Evolutionary conservation across 257 asterid species (phyloP), one percentile per base, ranked within the genome.

Genomic region (Solanum pimpinellifolium): DNA sequence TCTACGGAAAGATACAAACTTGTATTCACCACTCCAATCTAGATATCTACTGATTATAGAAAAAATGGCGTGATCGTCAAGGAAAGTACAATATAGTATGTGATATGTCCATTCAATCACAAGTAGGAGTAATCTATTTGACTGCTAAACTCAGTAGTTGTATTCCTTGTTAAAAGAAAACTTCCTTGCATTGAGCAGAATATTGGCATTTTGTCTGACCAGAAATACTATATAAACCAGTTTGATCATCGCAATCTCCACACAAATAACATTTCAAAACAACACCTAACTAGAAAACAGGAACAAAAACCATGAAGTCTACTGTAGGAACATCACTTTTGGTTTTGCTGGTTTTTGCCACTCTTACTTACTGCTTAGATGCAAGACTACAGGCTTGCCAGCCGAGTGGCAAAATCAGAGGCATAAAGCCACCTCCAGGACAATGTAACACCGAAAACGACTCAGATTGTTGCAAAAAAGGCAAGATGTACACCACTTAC

Each of bases 381-480:
- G 74, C 72, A 21, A 56, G 84, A 69, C 25, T 59, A 25, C 74
- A 33, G 73, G 37, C 88, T 5, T 92, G 93, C 87, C 87, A 87
- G 59, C 91, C 93, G 18, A 91, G 90, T 44, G 93, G 93, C 16
- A 88, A 75, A n/a, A 88, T 89, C 41, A 74, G 31, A 37, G 93
- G 91, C 44, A 88, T 39, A 84, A 90, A 77, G 11, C 94, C 91
- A 12, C 94, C 89, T 14, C 92, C 90, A 9, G 93, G 94, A 10
- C 72, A 90, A 85, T 92, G 93, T 46, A 92, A 92, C 85, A 83
- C 60, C 2, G 90, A 90, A 66, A 91, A 92, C 12, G 70, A 87
- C 86, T 89, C 93, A 2, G 92, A 86, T 11, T 89, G 91, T 73
- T 92, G 91, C 31, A 42, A 83, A 27, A 65, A 74, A 29, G 92